Evolutionary conservation across 1,284 basidiomycete species (phyloP).

Genomic region (Lentinula novae-zelandiae): DNA sequence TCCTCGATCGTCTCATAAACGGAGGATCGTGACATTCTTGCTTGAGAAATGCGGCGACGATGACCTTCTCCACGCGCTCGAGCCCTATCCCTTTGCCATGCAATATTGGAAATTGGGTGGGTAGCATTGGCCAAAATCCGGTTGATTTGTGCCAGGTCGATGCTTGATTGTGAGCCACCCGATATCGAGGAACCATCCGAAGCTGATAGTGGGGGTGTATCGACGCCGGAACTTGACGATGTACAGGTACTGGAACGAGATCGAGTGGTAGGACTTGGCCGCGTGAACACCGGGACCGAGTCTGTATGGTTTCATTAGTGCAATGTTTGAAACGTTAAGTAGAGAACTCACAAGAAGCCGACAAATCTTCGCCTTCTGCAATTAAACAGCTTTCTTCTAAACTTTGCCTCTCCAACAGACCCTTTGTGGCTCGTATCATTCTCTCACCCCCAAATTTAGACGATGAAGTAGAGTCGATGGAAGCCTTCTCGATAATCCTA

Average conservation of each 20-base stretch:
- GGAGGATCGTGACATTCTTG: conserved; percentile 59
- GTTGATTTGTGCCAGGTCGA: conserved; percentile 64
- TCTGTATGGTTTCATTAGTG: conserved; percentile 17
- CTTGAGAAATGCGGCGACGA: conserved; percentile 62
- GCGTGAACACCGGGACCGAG: conserved; percentile 55
- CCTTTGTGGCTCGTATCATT: conserved; percentile 61
- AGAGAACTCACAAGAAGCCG: conserved; percentile 45
- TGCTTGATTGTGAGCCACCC: conserved; percentile 70
- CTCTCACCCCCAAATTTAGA: conserved; percentile 60
- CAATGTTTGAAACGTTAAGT: not conserved
- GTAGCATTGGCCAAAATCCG: conserved; percentile 42
- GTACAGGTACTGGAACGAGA: conserved; percentile 68
- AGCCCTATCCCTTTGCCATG: conserved; percentile 36
- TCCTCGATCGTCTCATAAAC: conserved; percentile 79
- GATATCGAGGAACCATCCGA: conserved; percentile 67
- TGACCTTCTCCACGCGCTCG: conserved; percentile 62
- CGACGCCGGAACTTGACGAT: conserved; percentile 54
- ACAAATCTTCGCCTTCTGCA: conserved; percentile 61
- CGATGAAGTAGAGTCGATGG: conserved; percentile 58
- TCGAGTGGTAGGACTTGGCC: conserved; percentile 47
- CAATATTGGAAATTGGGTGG: conserved; percentile 27
- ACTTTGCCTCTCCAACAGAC: conserved; percentile 62
- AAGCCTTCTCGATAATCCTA: conserved; percentile 53
- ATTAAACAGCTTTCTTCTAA: conserved; percentile 60
- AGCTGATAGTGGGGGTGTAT: conserved; percentile 66